Base-by-base conservation (phyloP, 2,329 filamentous ascomycete genomes). In the Phaeosphaeria sp. region DNA sequence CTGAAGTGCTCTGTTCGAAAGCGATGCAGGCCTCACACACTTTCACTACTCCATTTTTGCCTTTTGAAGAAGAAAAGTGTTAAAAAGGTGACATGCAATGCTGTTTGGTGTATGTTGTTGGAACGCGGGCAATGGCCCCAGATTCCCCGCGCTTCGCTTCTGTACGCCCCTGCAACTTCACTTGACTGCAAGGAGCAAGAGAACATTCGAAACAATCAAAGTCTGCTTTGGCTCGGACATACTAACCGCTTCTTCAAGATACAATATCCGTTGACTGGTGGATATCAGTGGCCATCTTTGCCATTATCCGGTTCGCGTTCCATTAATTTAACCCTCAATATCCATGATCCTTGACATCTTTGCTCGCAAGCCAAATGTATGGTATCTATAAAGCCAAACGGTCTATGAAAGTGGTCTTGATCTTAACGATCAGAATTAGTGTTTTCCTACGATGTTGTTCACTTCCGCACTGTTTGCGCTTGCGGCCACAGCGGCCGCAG, bases 401-500 rank as follows among this genome's bases (percentile, higher is more conserved):
- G 21, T 25, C 20, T 20, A 46, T n/a, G 15, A 39, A n/a, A 2
- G 11, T 21, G 21, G 23, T 46, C 43, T 5, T 18, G 13, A 48
- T 23, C 3, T 27, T 15, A 7, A 20, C 15, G 5, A 33, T 27
- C 13, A 20, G 21, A 3, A 13, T 33, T 30, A 18, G 17, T 22
- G 47, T 20, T 22, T 60, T 64, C 36, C 15, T 15, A 39, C 15
- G 36, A 39, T 39, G 36, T 39, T 39, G 62, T 50, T 56, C 30
- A 47, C 53, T 1, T 50, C 60, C 21, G 41, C 60, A 7, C 15
- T 63, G 13, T 42, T 58, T 41, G 55, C 56, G 13, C 46, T 65
- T n/a, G 58, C 52, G 17, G 58, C 62, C 36, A 49, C 53, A 4
- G 62, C 46, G 33, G 48, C 59, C 6, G 58, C 64, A 54, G 58